Evolutionary conservation across 345 rosid genomes (phyloP).

Genomic region (Tarenaya hassleriana): DNA sequence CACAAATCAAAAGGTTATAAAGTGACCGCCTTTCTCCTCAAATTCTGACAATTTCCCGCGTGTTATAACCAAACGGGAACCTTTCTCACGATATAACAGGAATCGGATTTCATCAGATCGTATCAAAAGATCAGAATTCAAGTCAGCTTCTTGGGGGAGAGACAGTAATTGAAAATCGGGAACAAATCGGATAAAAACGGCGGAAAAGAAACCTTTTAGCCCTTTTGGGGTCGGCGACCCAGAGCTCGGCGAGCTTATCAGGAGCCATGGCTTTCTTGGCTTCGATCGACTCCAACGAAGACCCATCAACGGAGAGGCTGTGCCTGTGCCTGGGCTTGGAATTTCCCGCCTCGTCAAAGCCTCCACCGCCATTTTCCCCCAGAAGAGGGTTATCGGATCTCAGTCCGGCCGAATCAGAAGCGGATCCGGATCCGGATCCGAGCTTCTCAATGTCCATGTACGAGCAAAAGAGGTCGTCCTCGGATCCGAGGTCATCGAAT

Average conservation of each 20-base stretch:
- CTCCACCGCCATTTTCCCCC: conserved; percentile 11
- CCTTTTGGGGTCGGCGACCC: conserved; percentile 76
- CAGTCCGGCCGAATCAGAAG: conserved; percentile 35
- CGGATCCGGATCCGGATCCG: conserved; percentile 49
- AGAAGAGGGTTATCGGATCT: conserved; percentile 29
- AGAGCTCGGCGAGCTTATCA: conserved; percentile 77
- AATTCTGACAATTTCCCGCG: neutral
- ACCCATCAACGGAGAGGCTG: conserved; percentile 76
- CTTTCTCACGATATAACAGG: conserved; percentile 1
- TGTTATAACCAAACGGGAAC: conserved; percentile 12
- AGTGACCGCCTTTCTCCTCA: conserved; percentile 1
- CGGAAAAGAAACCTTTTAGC: conserved; percentile 64
- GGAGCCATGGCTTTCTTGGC: conserved; percentile 97
- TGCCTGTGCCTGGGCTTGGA: conserved; percentile 61
- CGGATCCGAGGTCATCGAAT: conserved; percentile 64
- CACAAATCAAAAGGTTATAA: conserved; percentile 5
- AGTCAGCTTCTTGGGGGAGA: too few relatives aligned
- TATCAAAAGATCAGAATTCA: neutral
- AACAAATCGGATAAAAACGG: neutral
- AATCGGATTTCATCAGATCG: conserved; percentile 5
- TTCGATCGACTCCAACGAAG: conserved; percentile 62
- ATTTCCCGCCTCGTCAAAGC: conserved; percentile 17
- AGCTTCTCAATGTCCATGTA: conserved; percentile 83
- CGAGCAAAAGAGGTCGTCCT: conserved; percentile 67
- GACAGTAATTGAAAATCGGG: neutral